A percentile compares a stretch with the other conserved stretches of the same genome.
These are phyloP conservation scores for Trametes gibbosa DNA, from an alignment of 768 basidiomycete species.

Conservation along the genomic window DNA sequence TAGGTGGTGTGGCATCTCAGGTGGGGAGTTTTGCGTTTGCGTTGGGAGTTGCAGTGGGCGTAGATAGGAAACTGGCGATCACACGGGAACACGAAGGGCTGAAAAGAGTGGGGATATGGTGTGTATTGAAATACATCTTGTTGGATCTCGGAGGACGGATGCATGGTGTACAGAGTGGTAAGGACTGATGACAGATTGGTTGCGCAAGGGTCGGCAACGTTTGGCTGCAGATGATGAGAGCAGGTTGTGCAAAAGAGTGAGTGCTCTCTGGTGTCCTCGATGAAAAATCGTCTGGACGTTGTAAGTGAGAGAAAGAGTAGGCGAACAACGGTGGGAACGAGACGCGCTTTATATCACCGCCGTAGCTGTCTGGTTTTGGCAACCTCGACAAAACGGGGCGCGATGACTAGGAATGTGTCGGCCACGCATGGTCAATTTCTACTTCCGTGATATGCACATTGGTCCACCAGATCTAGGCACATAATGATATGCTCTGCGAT, in stretches of 20 bases:
- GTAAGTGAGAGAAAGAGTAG: slow-evolving; percentile 14
- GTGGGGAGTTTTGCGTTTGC: background rate
- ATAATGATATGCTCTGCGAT: background rate
- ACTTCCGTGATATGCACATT: background rate
- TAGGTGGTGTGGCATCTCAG: slow-evolving; percentile 1
- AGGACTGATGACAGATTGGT: slow-evolving; percentile 4
- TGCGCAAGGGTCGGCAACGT: background rate
- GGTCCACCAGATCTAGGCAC: background rate
- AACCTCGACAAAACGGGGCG: slow-evolving; percentile 15
- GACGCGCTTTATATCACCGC: slow-evolving; percentile 15
- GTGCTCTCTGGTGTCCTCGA: slow-evolving; percentile 5
- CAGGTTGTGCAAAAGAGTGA: slow-evolving; percentile 13
- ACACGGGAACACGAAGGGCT: slow-evolving; percentile 5
- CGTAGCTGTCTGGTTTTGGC: slow-evolving; percentile 8
- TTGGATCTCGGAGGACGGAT: background rate
- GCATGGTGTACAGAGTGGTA: slow-evolving; percentile 6
- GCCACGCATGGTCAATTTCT: slow-evolving; percentile 6
- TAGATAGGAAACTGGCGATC: slow-evolving; percentile 19
- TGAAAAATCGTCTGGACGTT: slow-evolving; percentile 18
- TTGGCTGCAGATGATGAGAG: background rate
- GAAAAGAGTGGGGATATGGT: slow-evolving; percentile 3
- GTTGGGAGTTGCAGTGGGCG: slow-evolving; percentile 17
- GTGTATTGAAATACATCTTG: slow-evolving; percentile 1
- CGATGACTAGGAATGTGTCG: slow-evolving; percentile 11
- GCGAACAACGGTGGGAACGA: slow-evolving; percentile 5